These are phyloP conservation scores for Oryza brachyantha DNA, from an alignment of 176 grass and related monocot species.

Conservation along the genomic window DNA sequence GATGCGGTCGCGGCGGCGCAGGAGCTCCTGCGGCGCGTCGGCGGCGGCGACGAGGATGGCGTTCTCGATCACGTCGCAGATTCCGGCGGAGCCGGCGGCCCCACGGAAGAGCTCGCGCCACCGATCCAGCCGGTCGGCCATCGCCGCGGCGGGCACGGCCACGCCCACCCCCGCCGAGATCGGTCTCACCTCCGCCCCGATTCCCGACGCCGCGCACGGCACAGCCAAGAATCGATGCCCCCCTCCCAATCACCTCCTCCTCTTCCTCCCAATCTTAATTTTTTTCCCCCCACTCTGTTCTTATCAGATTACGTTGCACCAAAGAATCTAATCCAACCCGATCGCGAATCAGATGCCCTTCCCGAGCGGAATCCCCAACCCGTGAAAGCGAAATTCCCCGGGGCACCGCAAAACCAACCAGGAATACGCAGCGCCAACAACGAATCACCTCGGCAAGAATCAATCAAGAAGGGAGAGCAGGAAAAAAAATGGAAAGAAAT, in stretches of 20 bases:
- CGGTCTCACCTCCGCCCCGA: slow-evolving; percentile 7
- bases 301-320: slow-evolving; percentile 31
- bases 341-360: slow-evolving; percentile 37
- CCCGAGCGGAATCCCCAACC: slow-evolving; percentile 20
- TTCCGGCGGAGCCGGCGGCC: slow-evolving; percentile 51
- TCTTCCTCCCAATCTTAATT: background rate
- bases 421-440: background rate
- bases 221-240: slow-evolving; percentile 15
- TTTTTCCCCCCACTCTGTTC: background rate
- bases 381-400: slow-evolving; percentile 17
- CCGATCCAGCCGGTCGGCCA: slow-evolving; percentile 56
- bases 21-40: slow-evolving; percentile 66
- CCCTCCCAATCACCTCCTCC: background rate
- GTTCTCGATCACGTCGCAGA: slow-evolving; percentile 85
- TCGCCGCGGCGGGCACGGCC: background rate
- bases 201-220: background rate
- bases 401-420: background rate
- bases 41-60: slow-evolving; percentile 69
- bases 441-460: slow-evolving; percentile 2
- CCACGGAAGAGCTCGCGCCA: slow-evolving; percentile 77
- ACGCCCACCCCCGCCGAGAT: slow-evolving; percentile 26
- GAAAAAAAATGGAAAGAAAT: background rate
- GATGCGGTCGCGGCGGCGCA: slow-evolving; percentile 66
- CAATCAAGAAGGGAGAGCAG: slow-evolving; percentile 14
- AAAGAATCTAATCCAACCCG: slow-evolving; percentile 34